Evolutionary conservation across 176 grass and related monocot genomes (phyloP), one percentile per base, ranked within the genome.

Genomic region (Ensete glaucum): DNA sequence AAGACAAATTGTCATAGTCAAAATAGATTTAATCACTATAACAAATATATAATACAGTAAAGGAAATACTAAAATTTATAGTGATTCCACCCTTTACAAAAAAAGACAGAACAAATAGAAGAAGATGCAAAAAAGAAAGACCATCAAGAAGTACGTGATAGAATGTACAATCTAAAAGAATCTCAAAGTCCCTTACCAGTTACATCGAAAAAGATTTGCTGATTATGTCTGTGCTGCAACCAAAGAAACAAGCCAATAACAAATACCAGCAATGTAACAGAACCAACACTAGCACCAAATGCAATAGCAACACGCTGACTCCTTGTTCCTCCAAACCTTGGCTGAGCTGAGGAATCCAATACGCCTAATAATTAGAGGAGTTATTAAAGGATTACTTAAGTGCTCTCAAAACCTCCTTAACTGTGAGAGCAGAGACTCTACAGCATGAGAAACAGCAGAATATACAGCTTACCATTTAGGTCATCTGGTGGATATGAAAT

Each of bases 401-500:
- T 69, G 8, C 67, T 69, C 19, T 69, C 6, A 48, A n/a, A 9
- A 69, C 9, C 23, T 77, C 11, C 48, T 15, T 20, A 77, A 77
- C 19, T 9, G 13, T 65, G 19, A 59, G 17, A 55, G 25, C 3
- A 57, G 19, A 56, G 49, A 34, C 52, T 56, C 25, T 79, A 64
- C 49, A 50, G 14, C 17, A 14, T 70, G 15, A 69, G 43, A 23
- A 57, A 58, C 54, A 22, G 48, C 15, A 76, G 10, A 21, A 70
- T 9, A 69, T 19, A n/a, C 19, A 43, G 8, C 67, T 50, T 79
- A 79, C 77, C 52, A 25, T 70, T 58, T 69, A 79, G 53, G 71
- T 96, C 82, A 83, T 96, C 92, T 54, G 92, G 92, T 81, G 85
- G 92, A 78, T 92, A 92, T 21, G 92, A 92, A 71, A 96, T 89